Conservation (phyloP, 768 basidiomycete species). For the Russula sp. region DNA sequence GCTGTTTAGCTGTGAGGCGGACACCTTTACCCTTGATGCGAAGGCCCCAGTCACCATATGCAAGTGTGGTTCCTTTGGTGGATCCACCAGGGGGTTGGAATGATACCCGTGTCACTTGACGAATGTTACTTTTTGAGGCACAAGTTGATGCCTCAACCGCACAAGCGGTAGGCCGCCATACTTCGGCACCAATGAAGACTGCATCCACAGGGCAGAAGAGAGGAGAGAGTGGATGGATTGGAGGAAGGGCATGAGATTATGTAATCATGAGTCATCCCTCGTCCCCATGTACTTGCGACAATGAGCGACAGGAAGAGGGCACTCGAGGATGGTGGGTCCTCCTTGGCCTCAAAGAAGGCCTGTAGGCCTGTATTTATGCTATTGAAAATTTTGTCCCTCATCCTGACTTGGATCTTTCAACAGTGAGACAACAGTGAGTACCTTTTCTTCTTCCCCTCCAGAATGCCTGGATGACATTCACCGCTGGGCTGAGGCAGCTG, state of each 20-base stretch:
- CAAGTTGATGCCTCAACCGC: constrained; percentile 46
- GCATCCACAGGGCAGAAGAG: constrained; percentile 1
- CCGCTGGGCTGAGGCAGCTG: no score
- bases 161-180: constrained; percentile 17
- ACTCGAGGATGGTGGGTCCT: constrained; percentile 11
- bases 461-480: no score
- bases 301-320: constrained; percentile 22
- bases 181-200: neutral
- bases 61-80: constrained; percentile 85
- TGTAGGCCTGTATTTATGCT: constrained; percentile 48
- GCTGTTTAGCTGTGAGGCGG: constrained; percentile 82
- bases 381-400: neutral
- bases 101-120: constrained; percentile 83
- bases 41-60: constrained; percentile 89
- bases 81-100: constrained; percentile 89
- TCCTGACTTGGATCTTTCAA: constrained; percentile 23
- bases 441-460: constrained; percentile 31
- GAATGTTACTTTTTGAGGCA: constrained; percentile 77
- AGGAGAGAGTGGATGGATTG: constrained; percentile 26
- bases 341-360: constrained; percentile 16
- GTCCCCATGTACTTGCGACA: neutral
- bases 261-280: constrained; percentile 12
- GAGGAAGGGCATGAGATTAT: constrained; percentile 29
- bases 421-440: constrained; percentile 68
- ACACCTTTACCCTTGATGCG: constrained; percentile 77